Evolutionary conservation across 805 yeast species (phyloP).

Genomic region (Kuraishia molischiana): DNA sequence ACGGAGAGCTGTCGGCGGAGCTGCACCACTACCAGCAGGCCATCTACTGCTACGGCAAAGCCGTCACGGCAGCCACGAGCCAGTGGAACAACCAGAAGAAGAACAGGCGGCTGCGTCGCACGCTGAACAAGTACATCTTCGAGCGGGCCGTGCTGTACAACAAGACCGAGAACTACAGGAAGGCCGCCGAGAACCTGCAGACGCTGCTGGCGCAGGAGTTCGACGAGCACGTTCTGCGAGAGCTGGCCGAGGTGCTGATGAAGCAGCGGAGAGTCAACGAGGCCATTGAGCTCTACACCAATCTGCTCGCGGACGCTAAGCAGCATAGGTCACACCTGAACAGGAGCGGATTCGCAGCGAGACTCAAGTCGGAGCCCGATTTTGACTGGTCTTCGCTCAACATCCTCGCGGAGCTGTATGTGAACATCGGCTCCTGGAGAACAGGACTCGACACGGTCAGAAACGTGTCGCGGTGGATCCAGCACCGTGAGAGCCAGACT

Average conservation of each 20-base stretch:
- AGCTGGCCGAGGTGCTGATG: conserved; percentile 41
- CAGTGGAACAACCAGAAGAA: conserved; percentile 1
- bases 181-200: conserved; percentile 69
- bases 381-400: conserved; percentile 90
- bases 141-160: conserved; percentile 61
- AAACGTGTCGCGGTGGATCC: conserved; percentile 76
- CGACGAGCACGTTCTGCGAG: conserved; percentile 50
- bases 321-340: conserved; percentile 20
- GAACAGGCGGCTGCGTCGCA: conserved; percentile 28
- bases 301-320: conserved; percentile 52
- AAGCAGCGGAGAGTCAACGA: conserved; percentile 56
- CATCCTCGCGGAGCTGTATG: conserved; percentile 70
- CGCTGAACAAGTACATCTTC: conserved; percentile 33
- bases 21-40: conserved; percentile 70
- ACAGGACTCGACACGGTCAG: conserved; percentile 60
- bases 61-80: conserved; percentile 30
- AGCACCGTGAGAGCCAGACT: conserved; percentile 48
- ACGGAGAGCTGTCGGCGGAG: conserved; percentile 58
- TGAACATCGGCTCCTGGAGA: conserved; percentile 54
- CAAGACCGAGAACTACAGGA: conserved; percentile 53
- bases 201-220: conserved; percentile 50
- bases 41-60: conserved; percentile 64
- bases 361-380: conserved; percentile 23
- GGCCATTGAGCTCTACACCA: conserved; percentile 63
- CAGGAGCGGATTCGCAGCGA: conserved; percentile 9